Conservation (phyloP, 441 rosid genomes). For the Dalechampia spathulata region DNA sequence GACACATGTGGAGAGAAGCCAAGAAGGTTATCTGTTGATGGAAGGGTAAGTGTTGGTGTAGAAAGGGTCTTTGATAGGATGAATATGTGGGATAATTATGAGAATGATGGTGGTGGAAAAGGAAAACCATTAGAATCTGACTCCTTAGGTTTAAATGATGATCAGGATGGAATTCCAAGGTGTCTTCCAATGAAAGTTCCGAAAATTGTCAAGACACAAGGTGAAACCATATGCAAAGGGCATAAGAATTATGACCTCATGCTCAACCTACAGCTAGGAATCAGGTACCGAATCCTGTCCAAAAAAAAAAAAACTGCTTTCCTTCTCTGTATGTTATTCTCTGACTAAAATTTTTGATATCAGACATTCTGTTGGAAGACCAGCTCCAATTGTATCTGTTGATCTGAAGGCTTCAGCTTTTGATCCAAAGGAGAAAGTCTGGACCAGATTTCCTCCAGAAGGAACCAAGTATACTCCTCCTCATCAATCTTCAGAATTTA, state of each 20-base stretch:
- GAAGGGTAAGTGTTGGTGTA: conserved; percentile 31
- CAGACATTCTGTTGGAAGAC: conserved; percentile 82
- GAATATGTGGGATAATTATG: conserved; percentile 46
- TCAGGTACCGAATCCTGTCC: too few species aligned
- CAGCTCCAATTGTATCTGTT: conserved; percentile 38
- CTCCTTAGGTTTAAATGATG: too few species aligned
- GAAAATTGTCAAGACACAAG: too few species aligned
- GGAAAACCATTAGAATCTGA: too few species aligned
- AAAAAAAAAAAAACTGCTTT: too few species aligned
- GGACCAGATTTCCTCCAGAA: conserved; percentile 90
- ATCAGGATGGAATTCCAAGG: too few species aligned
- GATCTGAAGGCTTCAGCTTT: conserved; percentile 60
- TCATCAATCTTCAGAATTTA: conserved; percentile 75
- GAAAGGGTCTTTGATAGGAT: conserved; percentile 51
- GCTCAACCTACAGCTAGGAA: conserved; percentile 89
- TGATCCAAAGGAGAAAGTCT: conserved; percentile 83
- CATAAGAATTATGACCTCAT: conserved; percentile 87
- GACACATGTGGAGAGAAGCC: conserved; percentile 32
- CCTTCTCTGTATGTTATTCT: too few species aligned
- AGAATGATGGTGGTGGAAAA: background rate
- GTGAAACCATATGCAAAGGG: too few species aligned
- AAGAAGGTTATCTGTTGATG: conserved; percentile 36
- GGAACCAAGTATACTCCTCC: conserved; percentile 88
- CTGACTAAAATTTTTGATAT: background rate
- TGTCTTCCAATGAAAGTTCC: too few species aligned